These are phyloP conservation scores for Podila minutissima DNA, from an alignment of 192 early-diverging fungal species.

Conservation along the genomic window DNA sequence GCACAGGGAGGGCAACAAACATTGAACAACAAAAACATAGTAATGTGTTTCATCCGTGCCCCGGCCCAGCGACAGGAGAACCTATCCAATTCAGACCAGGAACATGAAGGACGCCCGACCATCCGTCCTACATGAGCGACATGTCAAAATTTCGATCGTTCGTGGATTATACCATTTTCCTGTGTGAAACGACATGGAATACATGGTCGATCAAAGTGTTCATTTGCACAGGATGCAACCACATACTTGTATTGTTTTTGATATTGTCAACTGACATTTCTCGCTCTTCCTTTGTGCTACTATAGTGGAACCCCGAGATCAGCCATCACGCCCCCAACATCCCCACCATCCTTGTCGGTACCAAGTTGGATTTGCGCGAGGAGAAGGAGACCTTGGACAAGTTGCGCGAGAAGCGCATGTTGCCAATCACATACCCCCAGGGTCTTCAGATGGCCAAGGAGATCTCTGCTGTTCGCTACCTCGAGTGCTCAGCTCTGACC, in stretches of 20 bases:
- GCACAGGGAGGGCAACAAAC: neutral
- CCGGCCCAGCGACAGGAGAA: neutral
- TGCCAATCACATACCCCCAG: constrained; percentile 89
- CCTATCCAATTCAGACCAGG: too few species aligned
- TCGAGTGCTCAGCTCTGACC: constrained; percentile 98
- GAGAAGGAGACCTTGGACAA: constrained; percentile 91
- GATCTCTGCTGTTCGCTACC: constrained; percentile 90
- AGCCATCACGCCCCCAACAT: constrained; percentile 94
- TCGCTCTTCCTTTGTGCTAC: neutral
- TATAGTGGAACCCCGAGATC: constrained; percentile 95
- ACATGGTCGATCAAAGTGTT: too few species aligned
- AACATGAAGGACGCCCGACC: too few species aligned
- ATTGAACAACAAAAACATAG: neutral
- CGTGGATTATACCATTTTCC: too few species aligned
- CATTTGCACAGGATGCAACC: too few species aligned
- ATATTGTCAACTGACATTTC: too few species aligned
- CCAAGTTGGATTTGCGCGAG: constrained; percentile 97
- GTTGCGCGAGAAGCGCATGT: constrained; percentile 86
- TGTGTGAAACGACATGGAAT: too few species aligned
- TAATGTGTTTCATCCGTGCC: constrained; percentile 2
- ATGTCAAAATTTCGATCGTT: too few species aligned
- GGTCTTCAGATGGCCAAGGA: constrained; percentile 91
- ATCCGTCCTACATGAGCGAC: too few species aligned
- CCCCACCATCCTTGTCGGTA: constrained; percentile 94
- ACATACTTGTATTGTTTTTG: too few species aligned